Evolutionary conservation across 202 grass and related monocot genomes (phyloP), one percentile per base, ranked within the genome.

Genomic region (Digitaria exilis): DNA sequence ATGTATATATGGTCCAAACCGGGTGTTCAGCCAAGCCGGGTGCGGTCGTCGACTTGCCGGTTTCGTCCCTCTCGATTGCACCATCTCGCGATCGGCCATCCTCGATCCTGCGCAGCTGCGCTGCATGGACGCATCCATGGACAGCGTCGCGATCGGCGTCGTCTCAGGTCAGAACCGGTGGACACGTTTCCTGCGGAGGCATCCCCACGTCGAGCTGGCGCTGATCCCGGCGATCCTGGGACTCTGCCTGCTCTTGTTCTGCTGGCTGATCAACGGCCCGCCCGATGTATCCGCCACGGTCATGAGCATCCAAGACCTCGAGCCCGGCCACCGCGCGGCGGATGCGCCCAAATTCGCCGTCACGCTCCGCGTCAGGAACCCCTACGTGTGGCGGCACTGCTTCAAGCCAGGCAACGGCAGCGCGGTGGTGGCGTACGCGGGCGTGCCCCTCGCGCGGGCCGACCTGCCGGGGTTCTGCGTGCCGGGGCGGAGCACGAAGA

Each of bases 361-460:
- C 42, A 71, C 43, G 13, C 68, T 71, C 68, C 68, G 43, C 4
- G 68, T 24, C 68, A 30, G 16, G 25, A 71, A 50, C 44, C 69
- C 15, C 69, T 9, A 26, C 43, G 7, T 50, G 69, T 71, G 69
- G 69, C 43, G 16, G 43, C 44, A 49, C 69, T 71, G 44, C 69
- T 71, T 71, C 69, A 30, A 11, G 44, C 43, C 25, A 0, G 42
- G 67, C 39, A 21, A 37, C 65, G 60, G 15, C 14, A 65, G 0
- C 61, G 67, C 41, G 22, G 67, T 28, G 42, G 67, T 49, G 42
- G 24, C 68, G 43, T 70, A 70, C 24, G 68, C 68, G 7, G 68
- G 68, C 25, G 68, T 71, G 3, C 68, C 68, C 14, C 68, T 71
- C 43, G 43, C 68, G 68, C 24, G 68, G 15, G 68, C 14, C 68